Evolutionary conservation across 768 basidiomycete species (phyloP).

Genomic region (Boletus pseudo-olivaceus): DNA sequence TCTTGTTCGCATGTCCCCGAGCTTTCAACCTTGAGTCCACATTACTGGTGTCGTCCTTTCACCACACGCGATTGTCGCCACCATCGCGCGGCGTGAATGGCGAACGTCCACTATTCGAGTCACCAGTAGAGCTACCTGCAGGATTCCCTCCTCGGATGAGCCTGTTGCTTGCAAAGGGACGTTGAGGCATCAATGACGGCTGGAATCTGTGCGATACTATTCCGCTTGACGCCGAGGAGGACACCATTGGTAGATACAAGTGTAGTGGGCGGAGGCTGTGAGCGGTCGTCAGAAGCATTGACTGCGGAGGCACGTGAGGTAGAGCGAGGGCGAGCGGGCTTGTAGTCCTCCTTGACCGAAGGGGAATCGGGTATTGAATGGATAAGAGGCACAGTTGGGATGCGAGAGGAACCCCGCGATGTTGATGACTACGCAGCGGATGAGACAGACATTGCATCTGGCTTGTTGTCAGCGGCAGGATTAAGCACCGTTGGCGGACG

Average conservation of each 20-base stretch:
- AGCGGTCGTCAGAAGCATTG: constrained; percentile 11
- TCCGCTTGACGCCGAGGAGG: constrained; percentile 13
- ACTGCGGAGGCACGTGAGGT: constrained; percentile 7
- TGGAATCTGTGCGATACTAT: constrained; percentile 26
- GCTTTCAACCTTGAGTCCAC: constrained; percentile 26
- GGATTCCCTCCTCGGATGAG: constrained; percentile 56
- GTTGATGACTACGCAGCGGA: constrained; percentile 19
- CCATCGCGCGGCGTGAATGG: constrained; percentile 79
- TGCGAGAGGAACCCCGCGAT: constrained; percentile 24
- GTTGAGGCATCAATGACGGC: constrained; percentile 32
- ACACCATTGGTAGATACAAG: constrained; percentile 5
- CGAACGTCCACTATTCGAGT: constrained; percentile 74
- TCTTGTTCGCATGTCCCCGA: constrained; percentile 44
- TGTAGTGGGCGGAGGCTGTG: constrained; percentile 8
- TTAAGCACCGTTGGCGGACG: constrained; percentile 5
- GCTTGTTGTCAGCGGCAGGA: constrained; percentile 16
- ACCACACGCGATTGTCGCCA: constrained; percentile 47
- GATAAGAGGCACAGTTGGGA: constrained; percentile 23
- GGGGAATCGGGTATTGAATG: constrained; percentile 11
- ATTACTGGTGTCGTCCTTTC: constrained; percentile 20
- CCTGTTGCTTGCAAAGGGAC: constrained; percentile 53
- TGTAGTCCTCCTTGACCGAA: constrained; percentile 25
- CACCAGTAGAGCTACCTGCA: constrained; percentile 74
- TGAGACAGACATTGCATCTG: constrained; percentile 21
- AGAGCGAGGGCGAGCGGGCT: constrained; percentile 11